Conservation (phyloP, 106 monocot species). For the Vanilla planifolia region DNA sequence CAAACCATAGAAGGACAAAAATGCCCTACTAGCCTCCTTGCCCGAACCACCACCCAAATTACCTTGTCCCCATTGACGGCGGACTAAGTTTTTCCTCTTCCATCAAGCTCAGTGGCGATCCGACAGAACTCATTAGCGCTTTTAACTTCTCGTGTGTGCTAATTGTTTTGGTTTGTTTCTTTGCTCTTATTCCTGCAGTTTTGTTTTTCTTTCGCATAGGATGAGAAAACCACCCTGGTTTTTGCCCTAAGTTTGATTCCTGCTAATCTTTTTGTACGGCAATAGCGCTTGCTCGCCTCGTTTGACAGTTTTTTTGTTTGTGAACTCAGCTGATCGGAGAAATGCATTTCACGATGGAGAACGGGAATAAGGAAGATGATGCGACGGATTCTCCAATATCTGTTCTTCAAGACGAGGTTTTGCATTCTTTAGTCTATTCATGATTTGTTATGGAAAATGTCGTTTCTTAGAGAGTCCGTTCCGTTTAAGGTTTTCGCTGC, state of each 20-base stretch:
- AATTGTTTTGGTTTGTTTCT: background rate
- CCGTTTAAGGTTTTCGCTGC: background rate
- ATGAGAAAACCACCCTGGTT: slow-evolving; percentile 1
- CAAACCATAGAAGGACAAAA: background rate
- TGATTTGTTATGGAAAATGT: background rate
- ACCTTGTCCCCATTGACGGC: background rate
- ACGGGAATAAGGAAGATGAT: slow-evolving; percentile 3
- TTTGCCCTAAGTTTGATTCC: background rate
- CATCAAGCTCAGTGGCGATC: background rate
- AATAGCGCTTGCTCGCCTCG: background rate
- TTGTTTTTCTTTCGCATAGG: background rate
- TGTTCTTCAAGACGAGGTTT: slow-evolving; percentile 5
- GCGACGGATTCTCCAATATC: slow-evolving; percentile 3
- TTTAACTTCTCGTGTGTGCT: background rate
- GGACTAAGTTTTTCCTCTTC: background rate
- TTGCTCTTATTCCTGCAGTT: background rate
- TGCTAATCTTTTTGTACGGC: background rate
- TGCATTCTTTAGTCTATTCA: background rate
- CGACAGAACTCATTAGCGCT: background rate
- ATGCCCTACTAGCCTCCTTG: background rate
- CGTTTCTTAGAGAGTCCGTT: too few species aligned
- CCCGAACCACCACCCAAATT: background rate
- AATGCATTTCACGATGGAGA: background rate
- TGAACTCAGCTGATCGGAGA: background rate
- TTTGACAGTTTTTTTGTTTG: background rate